Evolutionary conservation across 768 basidiomycete genomes (phyloP), one percentile per base, ranked within the genome.

Genomic region (Amanita pallidorosea): DNA sequence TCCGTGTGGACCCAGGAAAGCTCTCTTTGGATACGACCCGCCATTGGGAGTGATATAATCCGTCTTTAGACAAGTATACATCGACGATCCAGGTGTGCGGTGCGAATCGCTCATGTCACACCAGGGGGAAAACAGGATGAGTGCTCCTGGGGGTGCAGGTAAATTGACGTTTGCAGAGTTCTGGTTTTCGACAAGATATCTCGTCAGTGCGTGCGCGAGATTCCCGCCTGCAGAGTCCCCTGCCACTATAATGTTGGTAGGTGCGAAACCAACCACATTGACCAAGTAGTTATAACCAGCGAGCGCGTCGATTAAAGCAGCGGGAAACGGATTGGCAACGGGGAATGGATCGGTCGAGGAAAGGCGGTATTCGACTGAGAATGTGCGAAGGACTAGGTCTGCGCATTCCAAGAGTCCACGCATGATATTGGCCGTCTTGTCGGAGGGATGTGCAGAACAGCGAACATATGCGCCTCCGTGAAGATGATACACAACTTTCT

Each of bases 281-380:
- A 76, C 61, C 22, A 82, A 72, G 64, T 80, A 76, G 9, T 64
- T 43, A 53, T 77, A 80, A 3, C 72, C 76, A 0, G 75, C 69
- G 8, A 80, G 42, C 2, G 66, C 73, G 56, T 81, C 80, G 15
- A 81, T 51, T 1, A 82, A 63, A 0, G 74, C 72, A 0, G 76
- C 69, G 1, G 80, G 80, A 60, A 79, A 81, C 0, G 77, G 63
- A 17, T 73, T 65, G 1, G 57, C 42, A 5, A 52, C 63, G 25
- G 60, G 55, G 58, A 66, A 67, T 20, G 78, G 72, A 44, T 67
- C 60, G 7, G 64, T 59, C 6, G 76, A 65, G 31, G 79, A 77
- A 37, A 83, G 74, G 5, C 87, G 80, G 63, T 90, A 92, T 65
- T 89, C 88, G 45, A 86, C 56, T 8, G 75, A 74, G 59, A 86